Evolutionary conservation across 495 filamentous ascomycete species (phyloP), one percentile per base, ranked within the genome.

Genomic region (Penicillium roqueforti): DNA sequence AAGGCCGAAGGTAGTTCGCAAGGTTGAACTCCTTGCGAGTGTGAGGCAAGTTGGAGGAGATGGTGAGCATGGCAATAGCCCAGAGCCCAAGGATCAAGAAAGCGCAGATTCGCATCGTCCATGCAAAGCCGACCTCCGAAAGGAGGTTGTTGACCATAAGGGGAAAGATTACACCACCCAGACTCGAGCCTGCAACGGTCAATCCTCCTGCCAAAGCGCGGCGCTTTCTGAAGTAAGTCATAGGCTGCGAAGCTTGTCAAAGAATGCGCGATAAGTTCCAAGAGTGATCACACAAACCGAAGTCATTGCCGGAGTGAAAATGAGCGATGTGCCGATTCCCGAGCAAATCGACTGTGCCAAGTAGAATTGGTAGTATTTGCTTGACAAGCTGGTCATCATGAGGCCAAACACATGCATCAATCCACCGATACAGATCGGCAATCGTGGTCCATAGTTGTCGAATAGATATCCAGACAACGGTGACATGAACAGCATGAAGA

Each of bases 161-260:
- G 6, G 83, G 85, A 34, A 87, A 74, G 16, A 88, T 76, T 16
- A 88, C 78, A 18, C 86, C 87, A 3, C 86, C 85, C 5, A 68
- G 40, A n/a, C 51, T 55, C 0, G 65, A 59, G 2, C 65, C 63
- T 20, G 62, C 28, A 29, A 29, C 28, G 28, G 28, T 29, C 28
- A 29, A 29, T 29, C 28, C 28, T 29, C 28, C 28, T 29, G 28
- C 28, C 28, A 29, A 29, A 29, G 28, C 28, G 28, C 28, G 28
- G 28, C 28, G 28, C 28, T 29, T 29, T 29, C 8, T 29, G 9
- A 29, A 29, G 28, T 29, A 29, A 29, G 28, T 29, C 28, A 29
- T 29, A 10, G 28, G 28, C 28, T 29, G 42, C 16, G 31, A 34
- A 48, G 23, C 46, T 34, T 29, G 9, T 29, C 28, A 29, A 9